Percentiles rank a stretch among this genome's conserved stretches.
These are phyloP conservation scores for Solanum arcanum DNA, from an alignment of 257 asterid genomes.

Conservation along the genomic window DNA sequence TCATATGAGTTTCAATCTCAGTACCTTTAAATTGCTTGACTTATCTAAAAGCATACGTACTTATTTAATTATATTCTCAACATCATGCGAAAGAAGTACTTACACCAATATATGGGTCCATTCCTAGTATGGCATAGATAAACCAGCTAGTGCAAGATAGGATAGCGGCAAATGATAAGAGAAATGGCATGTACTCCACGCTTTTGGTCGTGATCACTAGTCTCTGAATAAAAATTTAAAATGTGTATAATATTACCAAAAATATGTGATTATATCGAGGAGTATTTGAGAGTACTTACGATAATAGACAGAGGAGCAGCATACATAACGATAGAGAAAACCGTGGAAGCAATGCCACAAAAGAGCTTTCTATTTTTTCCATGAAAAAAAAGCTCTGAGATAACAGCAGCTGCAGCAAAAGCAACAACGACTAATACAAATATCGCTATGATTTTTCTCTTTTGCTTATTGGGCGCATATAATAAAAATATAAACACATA, in stretches of 20 bases:
- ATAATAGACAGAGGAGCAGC: constrained; percentile 70
- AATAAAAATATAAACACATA: constrained; percentile 41
- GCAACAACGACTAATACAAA: constrained; percentile 24
- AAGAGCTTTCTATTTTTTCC: constrained; percentile 41
- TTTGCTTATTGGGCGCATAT: constrained; percentile 52
- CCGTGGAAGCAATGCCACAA: constrained; percentile 59
- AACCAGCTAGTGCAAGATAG: constrained; percentile 68
- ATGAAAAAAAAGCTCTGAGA: constrained; percentile 53
- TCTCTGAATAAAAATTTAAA: constrained; percentile 27
- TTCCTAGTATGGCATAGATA: constrained; percentile 57
- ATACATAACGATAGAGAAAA: constrained; percentile 70
- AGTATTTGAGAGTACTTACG: constrained; percentile 9
- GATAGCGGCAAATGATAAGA: constrained; percentile 55
- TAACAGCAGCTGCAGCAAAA: constrained; percentile 30
- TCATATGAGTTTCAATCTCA: too few relatives aligned
- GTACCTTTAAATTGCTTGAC: too few relatives aligned
- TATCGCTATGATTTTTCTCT: constrained; percentile 31
- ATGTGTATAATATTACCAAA: too few relatives aligned
- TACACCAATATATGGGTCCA: constrained; percentile 67
- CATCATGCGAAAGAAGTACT: constrained; percentile 6
- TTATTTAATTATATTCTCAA: not conserved
- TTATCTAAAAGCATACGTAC: too few relatives aligned
- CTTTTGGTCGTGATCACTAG: constrained; percentile 70
- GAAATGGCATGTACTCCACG: constrained; percentile 80
- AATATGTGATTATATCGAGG: not conserved